These are phyloP conservation scores for Schrenkiella parvula DNA, from an alignment of 345 rosid species.

Conservation along the genomic window DNA sequence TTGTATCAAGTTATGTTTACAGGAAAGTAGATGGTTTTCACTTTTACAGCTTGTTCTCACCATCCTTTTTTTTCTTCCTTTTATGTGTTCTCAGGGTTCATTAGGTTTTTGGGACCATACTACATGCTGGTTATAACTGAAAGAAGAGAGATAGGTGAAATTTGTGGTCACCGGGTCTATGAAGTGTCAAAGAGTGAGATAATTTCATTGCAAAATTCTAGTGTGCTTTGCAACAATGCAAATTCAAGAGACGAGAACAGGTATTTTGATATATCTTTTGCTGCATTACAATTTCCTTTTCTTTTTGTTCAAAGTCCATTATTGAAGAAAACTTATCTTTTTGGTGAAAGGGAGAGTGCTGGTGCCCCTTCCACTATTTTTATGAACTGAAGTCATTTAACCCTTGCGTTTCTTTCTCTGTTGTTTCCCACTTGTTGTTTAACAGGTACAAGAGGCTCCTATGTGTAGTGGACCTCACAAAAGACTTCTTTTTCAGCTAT, in stretches of 20 bases:
- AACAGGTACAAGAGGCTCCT: slow-evolving; percentile 97
- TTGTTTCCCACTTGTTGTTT: slow-evolving; percentile 23
- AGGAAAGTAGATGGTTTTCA: background rate
- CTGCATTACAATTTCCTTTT: background rate
- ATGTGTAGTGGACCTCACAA: slow-evolving; percentile 83
- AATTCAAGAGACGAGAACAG: slow-evolving; percentile 75
- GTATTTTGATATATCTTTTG: slow-evolving; percentile 35
- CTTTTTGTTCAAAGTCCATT: background rate
- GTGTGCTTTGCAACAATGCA: slow-evolving; percentile 38
- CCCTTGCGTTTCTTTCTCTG: background rate
- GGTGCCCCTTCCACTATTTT: background rate
- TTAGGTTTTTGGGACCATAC: slow-evolving; percentile 93
- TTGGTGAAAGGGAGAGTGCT: background rate
- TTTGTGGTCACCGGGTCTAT: slow-evolving; percentile 82
- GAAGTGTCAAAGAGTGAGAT: slow-evolving; percentile 75
- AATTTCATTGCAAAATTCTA: slow-evolving; percentile 72
- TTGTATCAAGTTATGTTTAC: background rate
- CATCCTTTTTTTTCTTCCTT: too few relatives aligned
- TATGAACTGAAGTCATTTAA: background rate
- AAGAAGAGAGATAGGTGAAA: slow-evolving; percentile 82
- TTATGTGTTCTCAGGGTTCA: slow-evolving; percentile 56
- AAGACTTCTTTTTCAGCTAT: slow-evolving; percentile 99
- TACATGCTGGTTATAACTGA: slow-evolving; percentile 91
- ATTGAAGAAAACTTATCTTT: slow-evolving; percentile 1
- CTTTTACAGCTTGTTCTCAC: background rate